Percentiles rank a stretch among this genome's conserved stretches.
phyloP scores from a whole-genome alignment of 164 flowering plant species.

The Akebia trifoliata region DNA sequence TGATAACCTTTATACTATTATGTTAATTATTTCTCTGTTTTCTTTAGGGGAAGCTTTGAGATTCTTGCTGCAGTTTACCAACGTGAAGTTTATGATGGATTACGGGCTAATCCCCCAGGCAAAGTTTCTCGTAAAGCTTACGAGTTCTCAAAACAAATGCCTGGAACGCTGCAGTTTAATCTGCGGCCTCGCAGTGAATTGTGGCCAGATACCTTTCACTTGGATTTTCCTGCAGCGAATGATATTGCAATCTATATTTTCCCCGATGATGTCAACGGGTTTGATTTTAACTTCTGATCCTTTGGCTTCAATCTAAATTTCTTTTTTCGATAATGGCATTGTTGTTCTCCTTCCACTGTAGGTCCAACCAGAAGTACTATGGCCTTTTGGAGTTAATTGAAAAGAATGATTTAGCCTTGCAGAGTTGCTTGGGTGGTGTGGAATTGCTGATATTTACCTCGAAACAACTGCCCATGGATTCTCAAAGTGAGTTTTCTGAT shows the following conservation, averaged over 20 bases:
- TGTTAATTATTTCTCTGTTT: background rate
- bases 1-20: no score
- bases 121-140: conserved; percentile 21
- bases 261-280: conserved; percentile 21
- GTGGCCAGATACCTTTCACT: conserved; percentile 20
- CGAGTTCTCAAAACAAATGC: conserved; percentile 18
- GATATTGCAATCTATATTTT: conserved; percentile 29
- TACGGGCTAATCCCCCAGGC: conserved; percentile 23
- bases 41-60: conserved; percentile 24
- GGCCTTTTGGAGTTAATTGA: conserved; percentile 18
- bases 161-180: conserved; percentile 15
- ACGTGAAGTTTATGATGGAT: conserved; percentile 10
- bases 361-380: conserved; percentile 12
- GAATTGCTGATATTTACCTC: conserved; percentile 29
- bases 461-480: conserved; percentile 19
- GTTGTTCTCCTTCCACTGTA: conserved; percentile 2
- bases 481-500: conserved; percentile 22
- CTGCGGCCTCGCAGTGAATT: conserved; percentile 15
- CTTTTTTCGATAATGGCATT: background rate
- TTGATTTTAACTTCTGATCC: conserved; percentile 1
- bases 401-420: conserved; percentile 21
- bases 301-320: background rate
- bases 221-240: conserved; percentile 11
- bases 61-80: background rate
- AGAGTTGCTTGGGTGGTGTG: conserved; percentile 13